A percentile compares a stretch with the other conserved stretches of the same genome.
Conservation (phyloP, 148 eudicot species). For the Amaranthus palmeri region DNA sequence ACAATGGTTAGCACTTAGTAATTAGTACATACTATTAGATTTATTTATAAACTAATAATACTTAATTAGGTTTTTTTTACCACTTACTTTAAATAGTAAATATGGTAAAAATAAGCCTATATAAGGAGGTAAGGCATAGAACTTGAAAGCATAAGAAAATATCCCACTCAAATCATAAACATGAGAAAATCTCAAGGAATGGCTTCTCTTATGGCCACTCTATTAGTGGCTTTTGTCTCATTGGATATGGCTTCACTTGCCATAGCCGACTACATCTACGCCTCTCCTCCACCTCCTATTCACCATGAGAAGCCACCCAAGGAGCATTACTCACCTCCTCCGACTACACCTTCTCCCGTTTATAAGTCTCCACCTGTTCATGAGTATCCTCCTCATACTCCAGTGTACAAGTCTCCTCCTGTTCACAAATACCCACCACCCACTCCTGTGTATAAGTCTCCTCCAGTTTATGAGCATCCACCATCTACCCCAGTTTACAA, state of each 20-base stretch:
- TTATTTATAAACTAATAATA: background rate
- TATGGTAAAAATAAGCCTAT: background rate
- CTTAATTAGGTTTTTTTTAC: too few relatives aligned
- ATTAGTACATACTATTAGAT: background rate
- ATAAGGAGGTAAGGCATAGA: background rate
- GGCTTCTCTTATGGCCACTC: constrained; percentile 37
- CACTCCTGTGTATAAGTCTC: constrained; percentile 1
- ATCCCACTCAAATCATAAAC: background rate
- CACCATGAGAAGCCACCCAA: constrained; percentile 24
- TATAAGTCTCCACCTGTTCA: constrained; percentile 19
- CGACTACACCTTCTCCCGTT: constrained; percentile 11
- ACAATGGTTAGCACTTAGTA: background rate
- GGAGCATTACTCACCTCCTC: constrained; percentile 17
- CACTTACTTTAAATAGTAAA: background rate
- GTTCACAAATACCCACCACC: too few relatives aligned
- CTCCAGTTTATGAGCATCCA: constrained; percentile 14
- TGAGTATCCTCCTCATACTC: constrained; percentile 16
- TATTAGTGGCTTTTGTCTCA: constrained; percentile 31
- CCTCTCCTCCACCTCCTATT: constrained; percentile 40
- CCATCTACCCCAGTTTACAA: constrained; percentile 7
- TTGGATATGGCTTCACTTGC: constrained; percentile 22
- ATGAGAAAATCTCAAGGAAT: constrained; percentile 23
- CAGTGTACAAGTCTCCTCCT: constrained; percentile 24
- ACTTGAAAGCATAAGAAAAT: background rate
- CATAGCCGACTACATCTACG: constrained; percentile 33